A percentile compares a stretch with the other conserved stretches of the same genome.
These are phyloP conservation scores for Apium graveolens DNA, from an alignment of 129 eudicot species.

Conservation along the genomic window DNA sequence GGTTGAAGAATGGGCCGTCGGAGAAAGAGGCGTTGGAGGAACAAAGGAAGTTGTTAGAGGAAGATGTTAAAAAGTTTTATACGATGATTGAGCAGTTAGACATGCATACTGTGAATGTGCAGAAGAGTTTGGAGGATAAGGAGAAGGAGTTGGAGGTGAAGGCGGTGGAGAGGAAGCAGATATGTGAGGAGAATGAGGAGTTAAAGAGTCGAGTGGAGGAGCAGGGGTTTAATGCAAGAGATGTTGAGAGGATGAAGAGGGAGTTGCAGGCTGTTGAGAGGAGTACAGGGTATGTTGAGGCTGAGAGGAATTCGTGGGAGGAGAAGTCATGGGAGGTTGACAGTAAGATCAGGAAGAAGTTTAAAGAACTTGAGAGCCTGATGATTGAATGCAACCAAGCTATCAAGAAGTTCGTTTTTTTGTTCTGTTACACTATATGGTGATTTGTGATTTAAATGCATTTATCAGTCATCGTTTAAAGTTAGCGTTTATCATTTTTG, in stretches of 20 bases:
- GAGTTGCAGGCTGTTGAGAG: constrained; percentile 79
- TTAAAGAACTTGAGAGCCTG: constrained; percentile 66
- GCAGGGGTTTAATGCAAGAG: constrained; percentile 67
- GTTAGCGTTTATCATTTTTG: not conserved
- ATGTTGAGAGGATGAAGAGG: constrained; percentile 89
- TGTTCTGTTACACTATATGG: not conserved
- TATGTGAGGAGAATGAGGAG: constrained; percentile 68
- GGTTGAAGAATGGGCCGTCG: constrained; percentile 48
- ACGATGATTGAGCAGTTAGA: constrained; percentile 37
- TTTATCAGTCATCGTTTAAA: not conserved
- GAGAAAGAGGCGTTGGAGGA: constrained; percentile 50
- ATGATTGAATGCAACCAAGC: constrained; percentile 75
- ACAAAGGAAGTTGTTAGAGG: constrained; percentile 38
- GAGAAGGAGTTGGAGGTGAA: constrained; percentile 50
- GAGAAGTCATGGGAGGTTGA: constrained; percentile 75
- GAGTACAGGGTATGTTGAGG: constrained; percentile 61
- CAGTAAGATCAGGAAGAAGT: constrained; percentile 41
- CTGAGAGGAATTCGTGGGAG: constrained; percentile 67
- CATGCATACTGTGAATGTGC: constrained; percentile 20
- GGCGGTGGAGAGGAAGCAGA: constrained; percentile 41
- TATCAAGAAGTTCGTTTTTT: constrained; percentile 40
- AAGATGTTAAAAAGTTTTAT: constrained; percentile 61
- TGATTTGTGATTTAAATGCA: not conserved
- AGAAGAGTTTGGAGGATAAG: constrained; percentile 55
- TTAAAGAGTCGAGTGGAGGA: constrained; percentile 65